Base-by-base conservation (phyloP, 805 yeast genomes). In the Metschnikowia cerradonensis region DNA sequence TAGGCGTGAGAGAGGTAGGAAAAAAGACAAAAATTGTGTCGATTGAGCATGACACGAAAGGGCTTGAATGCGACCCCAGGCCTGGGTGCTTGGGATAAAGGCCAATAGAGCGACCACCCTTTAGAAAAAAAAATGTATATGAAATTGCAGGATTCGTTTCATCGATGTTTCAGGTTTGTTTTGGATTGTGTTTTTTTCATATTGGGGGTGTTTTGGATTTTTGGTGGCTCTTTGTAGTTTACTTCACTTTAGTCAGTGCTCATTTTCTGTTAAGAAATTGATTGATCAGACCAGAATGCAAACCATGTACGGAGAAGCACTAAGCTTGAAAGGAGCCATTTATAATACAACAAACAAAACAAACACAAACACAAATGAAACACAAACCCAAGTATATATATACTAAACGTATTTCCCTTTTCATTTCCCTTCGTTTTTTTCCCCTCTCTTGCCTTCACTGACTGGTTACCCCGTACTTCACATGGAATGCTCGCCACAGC, bases 1-100 rank as follows among this genome's bases (percentile, higher is more conserved):
- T 41, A 20, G 36, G 40, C 41, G 43, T 36, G 34, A 23, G 17
- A 22, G 32, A 38, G 41, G 32, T 30, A 13, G 42, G 52, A 39
- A 40, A 45, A 43, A 45, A 41, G 47, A 44, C 32, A 36, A 44
- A 44, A 44, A 44, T 35, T 44, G 33, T 23, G 41, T 35, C 15
- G 47, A 44, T 44, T 44, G 47, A 31, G 47, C 41, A 15, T 44
- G 47, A 44, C 47, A 44, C 47, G 47, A 44, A 35, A 15, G 22
- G 30, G 31, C 3, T 26, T 39, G 45, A 32, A 31, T 37, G 45
- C 45, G 45, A 22, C 45, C 45, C 23, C 15, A 14, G 19, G 32
- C 13, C 41, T 26, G 30, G 30, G 30, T 26, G 30, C 5, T 26
- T 26, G 30, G 30, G 11, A 26, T 26, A 26, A 13, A 26, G 30